Evolutionary conservation across 2,329 filamentous ascomycete species (phyloP).

Genomic region (Aspergillus intermedius): DNA sequence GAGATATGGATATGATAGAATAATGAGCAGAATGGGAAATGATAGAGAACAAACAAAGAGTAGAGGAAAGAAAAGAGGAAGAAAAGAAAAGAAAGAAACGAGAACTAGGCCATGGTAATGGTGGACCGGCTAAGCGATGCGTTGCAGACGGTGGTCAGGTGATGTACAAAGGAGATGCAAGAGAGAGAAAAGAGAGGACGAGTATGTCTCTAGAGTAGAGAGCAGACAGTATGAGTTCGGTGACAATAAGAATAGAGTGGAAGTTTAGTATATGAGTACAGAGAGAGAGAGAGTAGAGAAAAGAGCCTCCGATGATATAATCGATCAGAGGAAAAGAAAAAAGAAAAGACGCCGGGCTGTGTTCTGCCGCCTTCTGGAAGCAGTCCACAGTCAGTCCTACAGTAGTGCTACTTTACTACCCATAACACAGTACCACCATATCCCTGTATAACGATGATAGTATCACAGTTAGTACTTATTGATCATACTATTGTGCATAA

Average conservation of each 20-base stretch:
- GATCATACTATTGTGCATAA: neutral
- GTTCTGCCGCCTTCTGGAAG: conserved; percentile 15
- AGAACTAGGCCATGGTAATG: neutral
- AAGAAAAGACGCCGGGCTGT: conserved; percentile 1
- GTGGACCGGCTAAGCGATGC: neutral
- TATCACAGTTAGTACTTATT: neutral
- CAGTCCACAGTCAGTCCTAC: too few species aligned
- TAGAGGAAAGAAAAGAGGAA: conserved; percentile 4
- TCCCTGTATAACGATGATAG: neutral
- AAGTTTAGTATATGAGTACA: neutral
- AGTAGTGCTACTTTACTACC: too few species aligned
- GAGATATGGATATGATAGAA: too few species aligned
- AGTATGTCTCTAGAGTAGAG: neutral
- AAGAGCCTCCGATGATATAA: neutral
- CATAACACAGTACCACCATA: neutral
- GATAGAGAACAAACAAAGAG: neutral
- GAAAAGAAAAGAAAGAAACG: conserved; percentile 6
- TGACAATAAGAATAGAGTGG: neutral
- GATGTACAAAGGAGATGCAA: neutral
- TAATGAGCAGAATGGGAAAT: too few species aligned
- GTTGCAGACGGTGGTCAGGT: neutral
- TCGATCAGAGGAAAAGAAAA: neutral
- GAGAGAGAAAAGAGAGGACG: conserved; percentile 2
- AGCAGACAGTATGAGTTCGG: neutral
- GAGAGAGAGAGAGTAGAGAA: neutral